Evolutionary conservation across 2,329 filamentous ascomycete genomes (phyloP).

Genomic region (Fusarium tjaetaba): DNA sequence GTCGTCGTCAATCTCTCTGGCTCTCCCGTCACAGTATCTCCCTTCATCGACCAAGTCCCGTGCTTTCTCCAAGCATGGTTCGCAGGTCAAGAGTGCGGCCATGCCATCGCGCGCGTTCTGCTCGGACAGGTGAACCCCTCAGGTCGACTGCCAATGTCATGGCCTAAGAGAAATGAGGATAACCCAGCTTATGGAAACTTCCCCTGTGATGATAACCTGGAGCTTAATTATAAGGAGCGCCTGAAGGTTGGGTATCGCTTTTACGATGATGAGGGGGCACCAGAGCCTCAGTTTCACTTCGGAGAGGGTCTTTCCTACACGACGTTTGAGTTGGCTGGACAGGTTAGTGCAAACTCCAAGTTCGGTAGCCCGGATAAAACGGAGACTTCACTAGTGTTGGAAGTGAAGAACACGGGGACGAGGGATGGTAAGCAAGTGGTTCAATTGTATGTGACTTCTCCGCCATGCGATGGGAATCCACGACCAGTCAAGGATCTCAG

Average conservation of each 20-base stretch:
- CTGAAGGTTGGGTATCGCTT: conserved; percentile 6
- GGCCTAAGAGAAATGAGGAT: not conserved
- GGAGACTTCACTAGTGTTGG: not conserved
- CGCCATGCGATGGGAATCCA: not conserved
- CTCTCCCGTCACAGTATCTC: not conserved
- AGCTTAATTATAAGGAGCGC: not conserved
- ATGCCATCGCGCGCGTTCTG: not conserved
- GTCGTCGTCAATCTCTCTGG: not conserved
- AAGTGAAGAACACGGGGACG: not conserved
- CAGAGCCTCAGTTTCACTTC: not conserved
- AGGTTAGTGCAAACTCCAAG: fast-evolving
- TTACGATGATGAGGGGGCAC: not conserved
- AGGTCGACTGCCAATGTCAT: not conserved
- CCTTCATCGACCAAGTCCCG: not conserved
- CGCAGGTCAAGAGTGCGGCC: not conserved
- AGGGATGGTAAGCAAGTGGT: not conserved
- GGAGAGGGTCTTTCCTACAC: conserved; percentile 4
- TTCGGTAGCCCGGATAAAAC: fast-evolving
- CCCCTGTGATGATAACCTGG: not conserved
- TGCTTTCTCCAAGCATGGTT: conserved; percentile 3
- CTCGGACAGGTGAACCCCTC: not conserved
- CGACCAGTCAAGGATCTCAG: conserved; percentile 1
- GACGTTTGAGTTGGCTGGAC: not conserved
- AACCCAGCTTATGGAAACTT: conserved; percentile 1
- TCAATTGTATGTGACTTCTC: not conserved